phyloP scores from a whole-genome alignment of 345 rosid genomes.

The Sapria himalayana region DNA sequence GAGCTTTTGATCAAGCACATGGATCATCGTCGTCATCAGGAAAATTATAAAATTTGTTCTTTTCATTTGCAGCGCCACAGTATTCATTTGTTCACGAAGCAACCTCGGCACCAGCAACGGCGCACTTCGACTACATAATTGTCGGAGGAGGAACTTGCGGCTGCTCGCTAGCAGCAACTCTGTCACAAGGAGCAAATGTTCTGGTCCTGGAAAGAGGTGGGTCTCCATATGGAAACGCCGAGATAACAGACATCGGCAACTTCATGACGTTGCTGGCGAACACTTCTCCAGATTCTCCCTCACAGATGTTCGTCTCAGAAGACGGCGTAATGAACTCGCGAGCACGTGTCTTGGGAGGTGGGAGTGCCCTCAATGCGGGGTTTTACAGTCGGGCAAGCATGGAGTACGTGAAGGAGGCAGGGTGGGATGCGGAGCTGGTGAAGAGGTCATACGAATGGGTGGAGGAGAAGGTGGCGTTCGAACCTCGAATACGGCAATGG shows the following conservation, averaged over 20 bases:
- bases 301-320: constrained; percentile 51
- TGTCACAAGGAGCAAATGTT: constrained; percentile 34
- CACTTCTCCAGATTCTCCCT: constrained; percentile 23
- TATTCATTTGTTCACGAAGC: constrained; percentile 46
- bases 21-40: too few species aligned
- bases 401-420: constrained; percentile 20
- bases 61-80: constrained; percentile 22
- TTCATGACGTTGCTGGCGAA: constrained; percentile 25
- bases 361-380: constrained; percentile 61
- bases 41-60: too few species aligned
- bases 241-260: constrained; percentile 20
- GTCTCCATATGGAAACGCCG: constrained; percentile 33
- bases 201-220: constrained; percentile 67
- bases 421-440: constrained; percentile 29
- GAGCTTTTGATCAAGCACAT: not conserved
- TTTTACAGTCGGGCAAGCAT: constrained; percentile 44
- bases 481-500: constrained; percentile 37
- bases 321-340: constrained; percentile 68
- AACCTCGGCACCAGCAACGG: constrained; percentile 23
- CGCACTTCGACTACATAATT: constrained; percentile 43
- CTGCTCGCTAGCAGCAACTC: constrained; percentile 67
- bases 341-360: constrained; percentile 73
- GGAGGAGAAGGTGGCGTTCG: constrained; percentile 39
- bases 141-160: constrained; percentile 84
- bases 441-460: constrained; percentile 51